Evolutionary conservation across 306 rosid genomes (phyloP).

Genomic region (Sindora glabra): DNA sequence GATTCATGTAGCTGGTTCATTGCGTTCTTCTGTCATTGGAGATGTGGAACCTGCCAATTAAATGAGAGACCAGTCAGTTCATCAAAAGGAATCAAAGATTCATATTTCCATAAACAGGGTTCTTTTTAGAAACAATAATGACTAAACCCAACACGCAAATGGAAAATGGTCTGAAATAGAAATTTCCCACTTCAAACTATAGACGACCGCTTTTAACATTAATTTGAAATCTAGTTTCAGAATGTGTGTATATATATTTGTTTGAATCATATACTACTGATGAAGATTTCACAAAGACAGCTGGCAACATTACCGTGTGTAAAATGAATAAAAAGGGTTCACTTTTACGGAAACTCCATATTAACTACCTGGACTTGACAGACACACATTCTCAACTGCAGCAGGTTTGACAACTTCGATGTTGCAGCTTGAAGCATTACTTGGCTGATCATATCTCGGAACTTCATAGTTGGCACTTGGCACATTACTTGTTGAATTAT

Average conservation of each 20-base stretch:
- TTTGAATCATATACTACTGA: background rate
- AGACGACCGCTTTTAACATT: background rate
- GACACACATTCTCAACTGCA: constrained; percentile 25
- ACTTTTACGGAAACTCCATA: too few species aligned
- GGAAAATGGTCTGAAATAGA: background rate
- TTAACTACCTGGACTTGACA: constrained; percentile 58
- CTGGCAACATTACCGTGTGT: background rate
- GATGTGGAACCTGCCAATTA: constrained; percentile 32
- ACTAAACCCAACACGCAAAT: background rate
- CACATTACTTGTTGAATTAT: constrained; percentile 17
- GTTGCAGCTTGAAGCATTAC: constrained; percentile 21
- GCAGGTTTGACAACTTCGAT: constrained; percentile 22
- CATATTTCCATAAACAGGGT: background rate
- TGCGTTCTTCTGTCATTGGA: constrained; percentile 31
- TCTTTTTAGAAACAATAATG: background rate
- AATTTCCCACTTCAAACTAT: background rate
- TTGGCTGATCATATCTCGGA: constrained; percentile 3
- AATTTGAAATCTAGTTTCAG: background rate
- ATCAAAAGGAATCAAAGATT: background rate
- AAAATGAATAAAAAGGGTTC: too few species aligned
- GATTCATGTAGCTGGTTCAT: constrained; percentile 26
- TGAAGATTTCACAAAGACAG: too few species aligned
- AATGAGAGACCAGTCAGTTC: constrained; percentile 13
- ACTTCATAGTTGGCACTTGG: constrained; percentile 14
- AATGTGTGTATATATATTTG: background rate